Conservation (phyloP, 1,139 yeast species). For the Keqinozyma sinolaborantium region DNA sequence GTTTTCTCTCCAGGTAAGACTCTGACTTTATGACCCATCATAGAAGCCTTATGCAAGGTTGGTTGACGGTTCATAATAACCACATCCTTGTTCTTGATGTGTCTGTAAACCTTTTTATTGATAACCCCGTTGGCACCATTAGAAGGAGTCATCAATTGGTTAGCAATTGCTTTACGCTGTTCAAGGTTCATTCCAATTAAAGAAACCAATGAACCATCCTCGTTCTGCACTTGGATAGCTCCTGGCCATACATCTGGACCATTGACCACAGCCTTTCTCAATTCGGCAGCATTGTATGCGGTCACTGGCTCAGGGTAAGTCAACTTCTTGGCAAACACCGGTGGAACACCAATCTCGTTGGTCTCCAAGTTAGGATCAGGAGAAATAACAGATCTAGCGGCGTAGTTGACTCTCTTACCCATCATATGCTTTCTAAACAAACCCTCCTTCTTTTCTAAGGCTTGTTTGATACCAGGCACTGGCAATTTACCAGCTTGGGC, state of each 20-base stretch:
- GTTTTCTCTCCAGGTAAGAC: constrained; percentile 98
- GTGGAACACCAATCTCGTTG: constrained; percentile 97
- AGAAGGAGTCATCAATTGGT: constrained; percentile 88
- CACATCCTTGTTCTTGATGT: constrained; percentile 90
- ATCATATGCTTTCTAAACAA: constrained; percentile 98
- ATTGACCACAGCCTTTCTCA: constrained; percentile 92
- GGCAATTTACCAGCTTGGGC: constrained; percentile 70
- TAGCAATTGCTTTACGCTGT: constrained; percentile 95
- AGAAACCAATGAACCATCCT: constrained; percentile 86
- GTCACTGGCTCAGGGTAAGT: constrained; percentile 99
- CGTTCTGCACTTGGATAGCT: constrained; percentile 93
- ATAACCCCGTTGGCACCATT: constrained; percentile 49
- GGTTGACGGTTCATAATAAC: constrained; percentile 99
- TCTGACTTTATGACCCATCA: constrained; percentile 99
- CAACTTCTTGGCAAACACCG: constrained; percentile 91
- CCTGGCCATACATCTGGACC: constrained; percentile 99
- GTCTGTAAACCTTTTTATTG: constrained; percentile 92
- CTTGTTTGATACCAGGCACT: constrained; percentile 95
- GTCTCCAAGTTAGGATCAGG: constrained; percentile 99
- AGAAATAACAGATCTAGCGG: constrained; percentile 98
- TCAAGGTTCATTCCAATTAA: constrained; percentile 87
- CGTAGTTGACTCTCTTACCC: constrained; percentile 99
- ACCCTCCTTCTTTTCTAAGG: constrained; percentile 98
- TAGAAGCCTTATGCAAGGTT: constrained; percentile 96
- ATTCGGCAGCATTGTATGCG: constrained; percentile 82